Base-by-base conservation (phyloP, 345 rosid genomes). In the Eucalyptus pauciflora region DNA sequence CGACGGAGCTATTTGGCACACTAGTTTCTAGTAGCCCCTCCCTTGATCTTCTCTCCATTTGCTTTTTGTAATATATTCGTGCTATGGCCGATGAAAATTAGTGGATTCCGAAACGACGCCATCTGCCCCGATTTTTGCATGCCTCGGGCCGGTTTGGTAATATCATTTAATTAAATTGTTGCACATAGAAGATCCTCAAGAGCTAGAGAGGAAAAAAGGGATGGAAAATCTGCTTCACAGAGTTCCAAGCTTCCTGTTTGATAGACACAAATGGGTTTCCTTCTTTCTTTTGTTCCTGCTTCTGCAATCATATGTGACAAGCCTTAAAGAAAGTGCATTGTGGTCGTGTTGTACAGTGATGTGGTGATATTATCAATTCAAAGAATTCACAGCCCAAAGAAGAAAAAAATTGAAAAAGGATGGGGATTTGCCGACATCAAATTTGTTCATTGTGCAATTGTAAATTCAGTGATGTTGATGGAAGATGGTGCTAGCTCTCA, bases 1-100 rank as follows among this genome's bases (percentile, higher is more conserved):
- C 2, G 94, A 96, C 6, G 95, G 93, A 52, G 95, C 97, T 50
- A 94, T 98, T 88, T 98, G 99, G 99, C 96, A 94, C 88, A 94
- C 98, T 7, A 93, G 91, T 89, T 98, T 98, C 94, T 97, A 91
- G 88, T 20, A 76, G 48, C 27, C 85, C 48, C 48, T 64, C 17
- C 76, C 76, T 37, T 76, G 43, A 76, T 41, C 85, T 76, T 76
- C 85, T 76, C 48, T 37, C 48, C 48, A 22, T 76, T 76, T 25
- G 15, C 15, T 20, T 81, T 91, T 90, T 52, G 90, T 91, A 91
- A 46, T 85, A 15, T 90, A 87, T 76, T 41, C 8, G 48, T 41
- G 85, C 48, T 76, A 41, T 76, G 85, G 85, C 48, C 85, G 14
- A 41, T 41, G 85, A 76, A 41, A 41, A 41, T 76, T 41, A 41